These are phyloP conservation scores for Paxillus involutus DNA, from an alignment of 768 basidiomycete species.

Conservation along the genomic window DNA sequence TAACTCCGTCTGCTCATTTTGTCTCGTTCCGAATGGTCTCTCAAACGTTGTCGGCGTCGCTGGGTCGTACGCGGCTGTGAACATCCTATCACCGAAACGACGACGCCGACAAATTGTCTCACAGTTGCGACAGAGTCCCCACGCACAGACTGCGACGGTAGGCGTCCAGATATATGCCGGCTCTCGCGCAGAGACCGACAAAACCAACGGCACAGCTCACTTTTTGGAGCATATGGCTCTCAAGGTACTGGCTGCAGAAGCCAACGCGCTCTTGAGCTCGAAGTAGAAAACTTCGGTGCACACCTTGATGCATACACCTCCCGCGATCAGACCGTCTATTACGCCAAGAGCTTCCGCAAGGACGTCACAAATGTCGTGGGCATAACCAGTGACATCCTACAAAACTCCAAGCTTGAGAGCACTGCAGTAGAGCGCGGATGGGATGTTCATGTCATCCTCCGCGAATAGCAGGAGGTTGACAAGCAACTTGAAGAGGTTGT, in stretches of 20 bases:
- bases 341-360: conserved; percentile 97
- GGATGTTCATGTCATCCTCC: conserved; percentile 91
- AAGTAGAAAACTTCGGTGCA: conserved; percentile 97
- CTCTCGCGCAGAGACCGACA: conserved; percentile 92
- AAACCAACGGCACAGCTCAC: conserved; percentile 95
- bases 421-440: conserved; percentile 91
- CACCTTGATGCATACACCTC: conserved; percentile 99
- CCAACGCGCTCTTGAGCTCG: conserved; percentile 90
- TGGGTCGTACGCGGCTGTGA: conserved; percentile 56
- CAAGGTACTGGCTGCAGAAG: conserved; percentile 87
- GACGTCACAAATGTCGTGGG: conserved; percentile 90
- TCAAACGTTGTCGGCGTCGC: conserved; percentile 43
- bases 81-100: conserved; percentile 76
- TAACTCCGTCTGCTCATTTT: conserved; percentile 2
- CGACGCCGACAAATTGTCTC: conserved; percentile 91
- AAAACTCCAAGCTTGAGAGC: conserved; percentile 91
- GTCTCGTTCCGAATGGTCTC: conserved; percentile 43
- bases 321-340: conserved; percentile 98
- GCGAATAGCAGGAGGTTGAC: conserved; percentile 99
- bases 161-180: conserved; percentile 99
- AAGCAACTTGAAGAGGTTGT: conserved; percentile 99
- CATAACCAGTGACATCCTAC: conserved; percentile 97
- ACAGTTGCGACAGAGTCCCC: conserved; percentile 92
- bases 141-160: conserved; percentile 95
- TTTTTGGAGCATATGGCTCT: conserved; percentile 99